These are phyloP conservation scores for Rhododendron molle DNA, from an alignment of 148 eudicot genomes.

Conservation along the genomic window DNA sequence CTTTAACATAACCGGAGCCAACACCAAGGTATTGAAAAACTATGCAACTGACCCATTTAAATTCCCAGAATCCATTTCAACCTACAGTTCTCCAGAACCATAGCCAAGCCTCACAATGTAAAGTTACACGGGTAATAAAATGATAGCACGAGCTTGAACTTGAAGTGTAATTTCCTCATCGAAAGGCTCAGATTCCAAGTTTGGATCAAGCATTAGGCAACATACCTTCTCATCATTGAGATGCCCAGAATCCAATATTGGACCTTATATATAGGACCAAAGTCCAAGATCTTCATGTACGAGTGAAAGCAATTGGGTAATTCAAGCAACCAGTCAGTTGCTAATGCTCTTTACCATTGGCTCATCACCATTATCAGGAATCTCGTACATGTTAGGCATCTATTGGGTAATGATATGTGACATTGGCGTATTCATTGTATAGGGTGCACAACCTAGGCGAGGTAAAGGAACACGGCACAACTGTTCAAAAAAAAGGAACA, in stretches of 20 bases:
- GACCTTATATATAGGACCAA: background rate
- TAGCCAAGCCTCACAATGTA: background rate
- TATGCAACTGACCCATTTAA: background rate
- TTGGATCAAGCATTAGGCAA: background rate
- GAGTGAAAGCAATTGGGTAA: background rate
- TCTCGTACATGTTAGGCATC: background rate
- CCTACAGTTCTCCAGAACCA: background rate
- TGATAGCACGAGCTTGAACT: background rate
- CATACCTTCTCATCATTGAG: background rate
- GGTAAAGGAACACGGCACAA: too few relatives aligned
- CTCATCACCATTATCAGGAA: background rate
- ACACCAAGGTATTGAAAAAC: background rate
- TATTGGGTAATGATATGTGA: background rate
- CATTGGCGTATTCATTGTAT: background rate
- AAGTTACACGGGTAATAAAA: background rate
- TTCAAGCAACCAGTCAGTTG: background rate
- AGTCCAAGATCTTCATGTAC: background rate
- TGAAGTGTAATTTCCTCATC: background rate
- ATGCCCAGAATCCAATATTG: background rate
- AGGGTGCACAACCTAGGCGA: background rate
- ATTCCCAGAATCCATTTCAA: background rate
- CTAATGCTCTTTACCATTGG: background rate
- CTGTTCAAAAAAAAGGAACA: too few relatives aligned
- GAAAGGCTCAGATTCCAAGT: background rate
- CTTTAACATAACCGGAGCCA: background rate